A percentile compares a stretch with the other conserved stretches of the same genome.
phyloP scores from a whole-genome alignment of 768 basidiomycete species.

The Pleurotus tuoliensis region DNA sequence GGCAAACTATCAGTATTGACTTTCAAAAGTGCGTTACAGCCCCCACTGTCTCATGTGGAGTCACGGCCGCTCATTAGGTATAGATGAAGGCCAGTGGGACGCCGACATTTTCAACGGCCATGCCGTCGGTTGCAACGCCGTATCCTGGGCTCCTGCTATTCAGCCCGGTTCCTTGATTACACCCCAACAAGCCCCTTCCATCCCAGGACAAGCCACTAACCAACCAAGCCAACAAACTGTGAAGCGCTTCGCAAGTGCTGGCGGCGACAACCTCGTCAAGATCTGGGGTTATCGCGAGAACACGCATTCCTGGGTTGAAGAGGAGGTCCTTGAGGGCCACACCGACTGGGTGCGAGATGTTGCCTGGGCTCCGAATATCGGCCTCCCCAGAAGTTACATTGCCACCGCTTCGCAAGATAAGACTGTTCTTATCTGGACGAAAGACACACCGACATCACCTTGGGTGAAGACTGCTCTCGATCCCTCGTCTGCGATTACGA shows the following conservation, averaged over 20 bases:
- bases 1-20: conserved; percentile 95
- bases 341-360: conserved; percentile 98
- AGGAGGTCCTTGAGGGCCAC: conserved; percentile 88
- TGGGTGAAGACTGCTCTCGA: conserved; percentile 85
- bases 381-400: conserved; percentile 90
- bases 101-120: conserved; percentile 95
- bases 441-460: conserved; percentile 65
- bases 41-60: neutral
- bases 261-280: conserved; percentile 93
- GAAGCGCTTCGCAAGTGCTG: conserved; percentile 92
- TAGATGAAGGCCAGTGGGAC: conserved; percentile 96
- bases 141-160: conserved; percentile 95
- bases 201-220: conserved; percentile 39
- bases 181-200: conserved; percentile 49
- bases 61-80: neutral
- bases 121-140: conserved; percentile 93
- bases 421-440: conserved; percentile 90
- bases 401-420: conserved; percentile 92
- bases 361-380: conserved; percentile 98
- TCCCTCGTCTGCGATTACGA: conserved; percentile 50
- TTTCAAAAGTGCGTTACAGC: conserved; percentile 79
- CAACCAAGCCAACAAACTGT: conserved; percentile 48
- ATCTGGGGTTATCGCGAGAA: conserved; percentile 92
- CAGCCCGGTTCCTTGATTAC: conserved; percentile 82
- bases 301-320: conserved; percentile 85